Conservation (phyloP, 2,329 filamentous ascomycete species). For the Drechslerella dactyloides region DNA sequence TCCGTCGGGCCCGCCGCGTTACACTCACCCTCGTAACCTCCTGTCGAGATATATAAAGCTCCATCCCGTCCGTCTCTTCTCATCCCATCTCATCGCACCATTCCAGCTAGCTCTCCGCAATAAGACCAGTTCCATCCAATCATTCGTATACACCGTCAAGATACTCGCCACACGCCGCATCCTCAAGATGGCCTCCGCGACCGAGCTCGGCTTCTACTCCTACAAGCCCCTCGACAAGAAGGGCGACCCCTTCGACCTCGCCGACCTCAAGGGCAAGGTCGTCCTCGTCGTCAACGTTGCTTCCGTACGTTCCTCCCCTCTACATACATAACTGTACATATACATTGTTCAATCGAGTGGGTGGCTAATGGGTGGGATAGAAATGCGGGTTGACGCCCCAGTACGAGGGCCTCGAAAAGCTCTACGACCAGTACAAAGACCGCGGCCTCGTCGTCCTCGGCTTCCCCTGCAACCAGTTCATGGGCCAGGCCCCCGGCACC, state of each 20-base stretch:
- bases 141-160: neutral
- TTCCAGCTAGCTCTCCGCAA: too few species aligned
- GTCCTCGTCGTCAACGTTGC: slow-evolving; percentile 97
- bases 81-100: too few species aligned
- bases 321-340: neutral
- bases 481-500: slow-evolving; percentile 81
- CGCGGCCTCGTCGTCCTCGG: slow-evolving; percentile 86
- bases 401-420: slow-evolving; percentile 84
- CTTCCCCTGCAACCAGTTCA: slow-evolving; percentile 99
- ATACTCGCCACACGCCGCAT: neutral
- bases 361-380: slow-evolving; percentile 11
- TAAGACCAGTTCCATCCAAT: neutral
- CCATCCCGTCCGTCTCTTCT: too few species aligned
- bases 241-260: slow-evolving; percentile 73
- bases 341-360: neutral
- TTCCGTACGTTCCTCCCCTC: slow-evolving; percentile 62
- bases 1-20: too few species aligned
- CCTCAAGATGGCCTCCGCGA: slow-evolving; percentile 51
- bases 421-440: slow-evolving; percentile 78
- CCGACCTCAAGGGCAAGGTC: slow-evolving; percentile 84
- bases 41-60: too few species aligned
- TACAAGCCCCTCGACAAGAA: slow-evolving; percentile 84
- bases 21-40: too few species aligned
- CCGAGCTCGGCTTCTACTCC: slow-evolving; percentile 69
- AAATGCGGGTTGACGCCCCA: slow-evolving; percentile 66